Base-by-base conservation (phyloP, 228 moss, liverwort and hornwort genomes). In the Sphagnum magellanicum region DNA sequence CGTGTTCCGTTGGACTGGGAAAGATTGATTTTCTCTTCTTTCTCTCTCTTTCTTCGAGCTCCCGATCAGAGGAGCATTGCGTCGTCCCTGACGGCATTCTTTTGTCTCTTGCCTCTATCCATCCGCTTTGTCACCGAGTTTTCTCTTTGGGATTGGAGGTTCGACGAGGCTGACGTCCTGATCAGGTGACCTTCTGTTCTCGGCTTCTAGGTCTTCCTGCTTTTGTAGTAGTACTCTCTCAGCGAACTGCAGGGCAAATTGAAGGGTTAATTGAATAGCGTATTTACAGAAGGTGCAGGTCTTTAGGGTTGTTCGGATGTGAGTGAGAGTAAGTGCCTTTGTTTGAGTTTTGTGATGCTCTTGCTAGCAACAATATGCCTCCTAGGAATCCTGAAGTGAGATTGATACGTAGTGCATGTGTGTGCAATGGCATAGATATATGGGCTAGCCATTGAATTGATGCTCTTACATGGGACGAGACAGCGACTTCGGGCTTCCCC, bases 401-500 rank as follows among this genome's bases (percentile, higher is more conserved):
- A 66, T 74, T 76, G 53, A 50, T 66, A 11, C 47, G 60, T 62
- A 50, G 50, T 63, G 50, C 62, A 70, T 66, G 66, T 77, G 75
- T 66, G 49, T 67, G 16, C 11, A 16, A 76, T 67, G 74, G 53
- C 73, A n/a, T 75, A 87, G 74, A 91, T 93, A 83, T 90, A 98
- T 98, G 98, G 98, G 92, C 98, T 98, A 98, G 98, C 84, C 90
- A 91, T 84, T 81, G 98, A 93, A 83, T 91, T 90, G 87, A 84
- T 81, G 98, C 98, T 93, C 98, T 98, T 98, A 90, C 93, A 98
- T 98, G 98, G 98, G 98, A 98, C 93, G 93, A 91, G 98, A 92
- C 92, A 90, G 91, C 87, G 90, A 87, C 85, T 83, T 90, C 85
- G 93, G 98, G 91, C 93, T 87, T 92, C 98, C 98, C 89, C 98